Evolutionary conservation across 2,329 filamentous ascomycete species (phyloP).

Genomic region (Aspergillus ruber): DNA sequence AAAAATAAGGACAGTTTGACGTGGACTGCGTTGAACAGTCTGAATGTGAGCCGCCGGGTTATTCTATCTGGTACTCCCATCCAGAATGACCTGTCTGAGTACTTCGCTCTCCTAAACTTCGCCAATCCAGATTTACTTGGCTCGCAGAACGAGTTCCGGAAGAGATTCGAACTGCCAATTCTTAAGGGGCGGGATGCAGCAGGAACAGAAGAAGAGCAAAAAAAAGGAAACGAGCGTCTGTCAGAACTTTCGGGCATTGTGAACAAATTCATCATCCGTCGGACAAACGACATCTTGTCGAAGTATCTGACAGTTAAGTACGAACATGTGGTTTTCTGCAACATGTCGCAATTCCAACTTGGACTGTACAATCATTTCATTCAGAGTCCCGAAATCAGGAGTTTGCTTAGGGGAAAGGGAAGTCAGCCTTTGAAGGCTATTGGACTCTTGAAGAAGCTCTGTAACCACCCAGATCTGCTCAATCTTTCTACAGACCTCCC

Average conservation of each 20-base stretch:
- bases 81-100: constrained; percentile 97
- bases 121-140: constrained; percentile 91
- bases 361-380: constrained; percentile 97
- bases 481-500: constrained; percentile 77
- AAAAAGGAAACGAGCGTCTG: constrained; percentile 77
- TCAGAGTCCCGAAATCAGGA: constrained; percentile 88
- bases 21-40: constrained; percentile 79
- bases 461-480: constrained; percentile 93
- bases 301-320: constrained; percentile 98
- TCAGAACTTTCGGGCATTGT: constrained; percentile 74
- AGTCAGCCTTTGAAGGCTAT: constrained; percentile 96
- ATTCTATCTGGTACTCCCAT: constrained; percentile 97
- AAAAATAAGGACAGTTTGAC: constrained; percentile 97
- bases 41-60: constrained; percentile 85
- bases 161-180: constrained; percentile 89
- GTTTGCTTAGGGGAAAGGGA: constrained; percentile 82
- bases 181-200: constrained; percentile 84
- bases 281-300: constrained; percentile 94
- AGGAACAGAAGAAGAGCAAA: constrained; percentile 72
- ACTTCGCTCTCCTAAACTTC: constrained; percentile 92
- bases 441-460: constrained; percentile 93
- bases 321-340: constrained; percentile 98
- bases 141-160: constrained; percentile 83
- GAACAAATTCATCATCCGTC: constrained; percentile 97
- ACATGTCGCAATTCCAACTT: constrained; percentile 83